phyloP scores from a whole-genome alignment of 345 rosid species.

The Moricandia arvensis region DNA sequence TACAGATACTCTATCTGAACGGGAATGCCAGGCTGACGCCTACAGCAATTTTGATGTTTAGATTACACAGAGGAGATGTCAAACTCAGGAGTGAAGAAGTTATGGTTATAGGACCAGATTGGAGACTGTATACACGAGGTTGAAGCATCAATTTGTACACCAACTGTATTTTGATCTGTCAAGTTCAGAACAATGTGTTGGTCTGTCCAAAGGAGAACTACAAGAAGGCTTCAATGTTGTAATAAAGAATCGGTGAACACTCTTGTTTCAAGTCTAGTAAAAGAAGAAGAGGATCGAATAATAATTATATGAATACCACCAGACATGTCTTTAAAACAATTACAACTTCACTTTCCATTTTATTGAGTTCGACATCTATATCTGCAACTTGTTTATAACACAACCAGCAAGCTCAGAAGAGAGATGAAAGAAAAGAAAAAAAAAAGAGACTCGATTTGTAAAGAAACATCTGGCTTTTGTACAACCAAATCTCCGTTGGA shows the following conservation, averaged over 20 bases:
- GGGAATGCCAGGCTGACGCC: constrained; percentile 30
- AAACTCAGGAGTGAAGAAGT: constrained; percentile 49
- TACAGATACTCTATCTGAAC: constrained; percentile 49
- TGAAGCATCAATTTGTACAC: constrained; percentile 4
- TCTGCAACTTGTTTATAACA: constrained; percentile 12
- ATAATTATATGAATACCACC: neutral
- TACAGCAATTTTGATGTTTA: constrained; percentile 55
- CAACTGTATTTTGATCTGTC: neutral
- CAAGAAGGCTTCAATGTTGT: neutral
- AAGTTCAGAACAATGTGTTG: constrained; percentile 1
- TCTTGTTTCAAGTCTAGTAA: neutral
- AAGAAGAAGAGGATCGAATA: neutral
- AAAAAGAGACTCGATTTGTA: constrained; percentile 23
- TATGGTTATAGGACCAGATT: constrained; percentile 53
- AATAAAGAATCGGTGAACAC: neutral
- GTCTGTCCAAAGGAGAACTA: neutral
- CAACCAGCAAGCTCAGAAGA: constrained; percentile 17
- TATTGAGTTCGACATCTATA: constrained; percentile 10
- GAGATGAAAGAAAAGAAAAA: neutral
- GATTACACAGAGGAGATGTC: constrained; percentile 44
- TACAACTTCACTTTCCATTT: constrained; percentile 13
- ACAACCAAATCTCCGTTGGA: constrained; percentile 9
- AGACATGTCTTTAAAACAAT: constrained; percentile 15
- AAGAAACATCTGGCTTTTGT: constrained; percentile 11
- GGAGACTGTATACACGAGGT: constrained; percentile 33